Conservation (phyloP, 805 yeast species). For the Kodamaea nitidulidarum region DNA sequence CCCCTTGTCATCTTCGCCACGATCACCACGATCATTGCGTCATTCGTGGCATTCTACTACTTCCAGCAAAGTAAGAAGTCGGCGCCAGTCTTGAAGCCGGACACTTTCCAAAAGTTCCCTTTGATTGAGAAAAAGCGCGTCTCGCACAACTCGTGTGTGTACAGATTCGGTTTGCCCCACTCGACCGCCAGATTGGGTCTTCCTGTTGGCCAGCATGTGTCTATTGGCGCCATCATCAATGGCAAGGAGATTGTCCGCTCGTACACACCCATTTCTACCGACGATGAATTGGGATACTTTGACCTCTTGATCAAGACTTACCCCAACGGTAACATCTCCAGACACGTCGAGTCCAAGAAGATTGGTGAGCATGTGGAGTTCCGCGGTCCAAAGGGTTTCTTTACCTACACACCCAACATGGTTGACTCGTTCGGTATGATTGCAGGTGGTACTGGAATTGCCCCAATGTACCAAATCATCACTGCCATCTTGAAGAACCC, state of each 20-base stretch:
- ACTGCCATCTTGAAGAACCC: constrained; percentile 77
- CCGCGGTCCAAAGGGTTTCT: constrained; percentile 89
- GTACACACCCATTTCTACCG: constrained; percentile 85
- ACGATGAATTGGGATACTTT: constrained; percentile 74
- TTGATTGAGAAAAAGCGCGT: constrained; percentile 71
- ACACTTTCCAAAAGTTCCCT: constrained; percentile 73
- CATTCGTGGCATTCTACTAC: constrained; percentile 32
- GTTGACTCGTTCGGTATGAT: constrained; percentile 76
- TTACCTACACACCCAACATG: constrained; percentile 78
- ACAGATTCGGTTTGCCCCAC: constrained; percentile 78
- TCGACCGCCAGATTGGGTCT: constrained; percentile 73
- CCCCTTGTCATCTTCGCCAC: constrained; percentile 40
- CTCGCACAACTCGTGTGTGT: constrained; percentile 76
- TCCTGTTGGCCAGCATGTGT: constrained; percentile 92
- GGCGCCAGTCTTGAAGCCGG: constrained; percentile 57
- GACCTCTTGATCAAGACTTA: constrained; percentile 84
- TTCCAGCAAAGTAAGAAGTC: constrained; percentile 32
- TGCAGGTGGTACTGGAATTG: constrained; percentile 95
- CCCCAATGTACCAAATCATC: constrained; percentile 92
- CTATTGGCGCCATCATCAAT: constrained; percentile 68
- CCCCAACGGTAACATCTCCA: constrained; percentile 80
- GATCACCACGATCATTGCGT: constrained; percentile 33
- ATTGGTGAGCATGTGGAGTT: constrained; percentile 77
- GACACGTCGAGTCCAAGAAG: constrained; percentile 62
- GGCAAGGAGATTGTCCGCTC: constrained; percentile 82